Base-by-base conservation (phyloP, 805 yeast species). In the Teunomyces tritomae region DNA sequence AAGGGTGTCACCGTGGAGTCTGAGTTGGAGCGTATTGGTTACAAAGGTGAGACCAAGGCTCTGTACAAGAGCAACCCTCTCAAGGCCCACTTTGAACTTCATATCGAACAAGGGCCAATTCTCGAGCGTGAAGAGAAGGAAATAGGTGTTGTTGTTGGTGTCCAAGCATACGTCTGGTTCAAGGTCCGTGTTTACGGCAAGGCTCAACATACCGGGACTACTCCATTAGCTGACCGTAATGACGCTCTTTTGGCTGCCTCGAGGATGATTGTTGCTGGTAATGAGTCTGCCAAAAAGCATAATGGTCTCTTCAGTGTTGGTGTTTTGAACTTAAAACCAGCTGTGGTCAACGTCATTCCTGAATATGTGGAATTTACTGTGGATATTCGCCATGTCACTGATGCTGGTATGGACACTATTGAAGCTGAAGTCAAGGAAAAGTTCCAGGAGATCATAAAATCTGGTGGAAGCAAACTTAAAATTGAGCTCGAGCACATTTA, bases 21-120 rank as follows among this genome's bases (percentile, higher is more conserved):
- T 4, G 88, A 83, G 51, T 68, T 84, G 50, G 65, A 67, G 20
- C 70, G 86, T 57, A 85, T 83, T 45, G 89, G 88, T 1, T 85
- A 82, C 59, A 62, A 74, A 51, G 90, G 90, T 11, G 66, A 63
- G 2, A 57, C 67, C 6, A 72, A 73, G 1, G 82, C 84, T 16
- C 67, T 74, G 9, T 73, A 78, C 58, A 56, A 70, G 51, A 67
- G 61, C 17, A 80, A 78, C 52, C 86, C 85, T 14, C 65, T 85
- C 17, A 79, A 80, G 16, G 84, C 86, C 8, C 89, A 85, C 63
- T 84, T 85, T 60, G 91, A 85, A 61, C 69, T 85, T 46, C 91
- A 85, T 58, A 85, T 85, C 50, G 90, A 85, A 58, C 91, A 85
- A 63, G 91, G 91, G 5, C 90, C 90, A 9, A 73, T 83, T 34